These are phyloP conservation scores for Persicaria tinctoria DNA, from an alignment of 148 eudicot genomes.

Conservation along the genomic window DNA sequence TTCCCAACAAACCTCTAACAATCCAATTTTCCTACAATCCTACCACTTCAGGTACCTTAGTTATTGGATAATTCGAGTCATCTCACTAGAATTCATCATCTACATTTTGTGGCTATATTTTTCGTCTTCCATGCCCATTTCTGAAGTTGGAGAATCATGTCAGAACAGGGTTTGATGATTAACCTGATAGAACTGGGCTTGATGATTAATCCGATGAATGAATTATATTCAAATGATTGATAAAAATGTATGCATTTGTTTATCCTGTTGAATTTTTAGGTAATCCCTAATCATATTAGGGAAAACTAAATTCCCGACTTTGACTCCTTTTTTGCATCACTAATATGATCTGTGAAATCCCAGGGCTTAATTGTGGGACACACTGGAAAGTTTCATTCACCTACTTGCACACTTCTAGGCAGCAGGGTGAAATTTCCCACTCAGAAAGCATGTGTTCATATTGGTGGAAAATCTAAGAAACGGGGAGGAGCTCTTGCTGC, in stretches of 20 bases:
- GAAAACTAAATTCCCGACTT: neutral
- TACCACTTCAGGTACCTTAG: neutral
- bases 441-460: conserved; percentile 38
- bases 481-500: conserved; percentile 71
- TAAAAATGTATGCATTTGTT: neutral
- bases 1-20: neutral
- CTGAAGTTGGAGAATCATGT: neutral
- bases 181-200: neutral
- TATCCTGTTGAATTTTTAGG: neutral
- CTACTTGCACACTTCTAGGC: conserved; percentile 54
- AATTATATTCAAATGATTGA: neutral
- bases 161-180: neutral
- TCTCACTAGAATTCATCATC: neutral
- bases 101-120: neutral
- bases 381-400: conserved; percentile 35
- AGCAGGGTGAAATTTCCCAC: conserved; percentile 53
- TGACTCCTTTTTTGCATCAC: neutral
- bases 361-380: conserved; percentile 64
- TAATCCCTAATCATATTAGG: neutral
- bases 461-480: conserved; percentile 35
- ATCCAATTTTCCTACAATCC: neutral
- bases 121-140: neutral
- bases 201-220: neutral
- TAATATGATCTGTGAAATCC: conserved; percentile 12
- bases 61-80: neutral